Evolutionary conservation across 1,284 basidiomycete species (phyloP).

Genomic region (Filobasidium uniguttulatum): DNA sequence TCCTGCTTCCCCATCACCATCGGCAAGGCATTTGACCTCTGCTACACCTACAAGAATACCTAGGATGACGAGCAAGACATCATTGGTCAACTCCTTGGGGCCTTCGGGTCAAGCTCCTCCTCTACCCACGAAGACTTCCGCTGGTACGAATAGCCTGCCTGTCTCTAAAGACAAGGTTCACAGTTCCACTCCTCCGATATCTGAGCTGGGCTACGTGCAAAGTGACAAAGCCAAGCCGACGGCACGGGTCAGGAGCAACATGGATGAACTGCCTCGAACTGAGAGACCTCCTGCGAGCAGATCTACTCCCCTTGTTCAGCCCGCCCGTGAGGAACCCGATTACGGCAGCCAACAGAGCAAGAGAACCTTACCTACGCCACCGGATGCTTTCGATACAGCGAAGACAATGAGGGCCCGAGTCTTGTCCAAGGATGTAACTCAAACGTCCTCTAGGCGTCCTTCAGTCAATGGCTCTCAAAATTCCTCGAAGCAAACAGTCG

Average conservation of each 20-base stretch:
- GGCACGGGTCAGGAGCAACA: not conserved
- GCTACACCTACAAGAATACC: slow-evolving; percentile 78
- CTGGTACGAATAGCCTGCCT: not conserved
- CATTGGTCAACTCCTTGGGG: slow-evolving; percentile 47
- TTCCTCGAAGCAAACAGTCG: not conserved
- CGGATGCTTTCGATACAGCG: not conserved
- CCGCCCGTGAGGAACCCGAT: slow-evolving; percentile 1
- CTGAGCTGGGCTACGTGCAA: not conserved
- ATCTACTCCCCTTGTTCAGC: slow-evolving; percentile 1
- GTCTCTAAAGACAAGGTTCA: not conserved
- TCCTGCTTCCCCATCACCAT: slow-evolving; percentile 33
- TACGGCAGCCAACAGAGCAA: not conserved
- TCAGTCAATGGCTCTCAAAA: not conserved
- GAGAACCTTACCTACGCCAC: not conserved
- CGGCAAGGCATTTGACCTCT: slow-evolving; percentile 20
- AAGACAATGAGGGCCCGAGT: not conserved
- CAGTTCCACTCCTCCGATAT: not conserved
- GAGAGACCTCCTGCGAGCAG: slow-evolving; percentile 3
- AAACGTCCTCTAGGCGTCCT: not conserved
- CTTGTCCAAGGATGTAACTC: slow-evolving; percentile 17
- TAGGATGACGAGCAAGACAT: slow-evolving; percentile 53
- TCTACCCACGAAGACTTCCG: slow-evolving; percentile 40
- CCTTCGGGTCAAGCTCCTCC: slow-evolving; percentile 39
- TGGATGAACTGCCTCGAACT: not conserved
- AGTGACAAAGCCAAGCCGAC: slow-evolving; percentile 11